phyloP scores from a whole-genome alignment of 2,329 filamentous ascomycete species.

The Decorospora gaudefroyi region DNA sequence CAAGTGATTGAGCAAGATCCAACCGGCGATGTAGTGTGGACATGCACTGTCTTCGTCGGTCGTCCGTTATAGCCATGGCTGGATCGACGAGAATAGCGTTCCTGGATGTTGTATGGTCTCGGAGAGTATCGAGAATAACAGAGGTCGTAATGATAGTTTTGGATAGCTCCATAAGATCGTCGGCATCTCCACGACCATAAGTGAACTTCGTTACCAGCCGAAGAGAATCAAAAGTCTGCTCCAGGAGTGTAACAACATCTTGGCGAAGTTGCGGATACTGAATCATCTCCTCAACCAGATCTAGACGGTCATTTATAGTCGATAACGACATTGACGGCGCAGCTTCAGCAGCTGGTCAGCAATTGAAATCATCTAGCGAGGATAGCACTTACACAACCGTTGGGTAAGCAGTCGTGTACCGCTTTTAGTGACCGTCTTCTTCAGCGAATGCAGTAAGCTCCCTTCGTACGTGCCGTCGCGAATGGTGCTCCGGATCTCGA shows the following conservation, averaged over 20 bases:
- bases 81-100: conserved; percentile 17
- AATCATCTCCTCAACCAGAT: conserved; percentile 79
- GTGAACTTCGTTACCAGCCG: conserved; percentile 93
- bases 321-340: conserved; percentile 86
- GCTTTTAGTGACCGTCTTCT: conserved; percentile 87
- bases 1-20: conserved; percentile 66
- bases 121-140: conserved; percentile 58
- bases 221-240: conserved; percentile 80
- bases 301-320: conserved; percentile 76
- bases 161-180: conserved; percentile 83
- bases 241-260: conserved; percentile 68
- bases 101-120: conserved; percentile 29
- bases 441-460: conserved; percentile 86
- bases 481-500: conserved; percentile 87
- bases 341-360: conserved; percentile 50
- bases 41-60: conserved; percentile 35
- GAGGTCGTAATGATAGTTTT: conserved; percentile 77
- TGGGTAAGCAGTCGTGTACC: conserved; percentile 82
- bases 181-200: conserved; percentile 85
- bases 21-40: conserved; percentile 61
- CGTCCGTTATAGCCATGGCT: conserved; percentile 12
- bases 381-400: conserved; percentile 69
- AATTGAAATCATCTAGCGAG: fast-evolving
- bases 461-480: conserved; percentile 78
- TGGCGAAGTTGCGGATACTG: conserved; percentile 70